Evolutionary conservation across 1,284 basidiomycete genomes (phyloP), one percentile per base, ranked within the genome.

Genomic region (Laetiporus sulphureus): DNA sequence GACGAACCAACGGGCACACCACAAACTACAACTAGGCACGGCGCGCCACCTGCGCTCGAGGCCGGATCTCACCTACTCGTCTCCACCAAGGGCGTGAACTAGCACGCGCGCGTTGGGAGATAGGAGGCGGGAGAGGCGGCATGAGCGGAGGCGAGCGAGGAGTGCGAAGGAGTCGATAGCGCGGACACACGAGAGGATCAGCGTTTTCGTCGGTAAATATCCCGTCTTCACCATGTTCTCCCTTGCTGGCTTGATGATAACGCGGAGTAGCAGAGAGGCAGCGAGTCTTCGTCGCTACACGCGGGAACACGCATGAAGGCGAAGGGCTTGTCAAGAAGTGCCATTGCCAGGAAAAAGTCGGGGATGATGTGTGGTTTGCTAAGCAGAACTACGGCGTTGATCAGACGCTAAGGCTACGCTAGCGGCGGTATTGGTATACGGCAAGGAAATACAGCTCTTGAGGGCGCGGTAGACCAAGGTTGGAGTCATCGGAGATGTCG

Each of bases 331-430:
- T 53, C 44, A 47, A 42, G 22, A 36, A 19, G 24, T 42, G 48
- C 45, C 46, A 37, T 40, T 48, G 48, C 50, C 50, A 49, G 48
- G 48, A 45, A 25, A 38, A 41, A 30, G 25, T 15, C 42, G 48
- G 36, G 47, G 42, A 37, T 33, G 44, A 42, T 32, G 45, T 40
- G 43, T 44, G 42, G 36, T 45, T 47, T 36, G 41, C 45, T 37
- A 18, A 40, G 41, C n/a, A n/a, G n/a, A n/a, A 48, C 19, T 40
- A 19, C 18, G 52, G 49, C 59, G 57, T 47, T 57, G 59, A 62
- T 61, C 57, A 60, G 44, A 45, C 61, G 56, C 59, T 53, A 33
- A 42, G 41, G 22, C 29, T 40, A 42, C 31, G 42, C 32, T 40
- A 47, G 40, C 45, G 42, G 25, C 43, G 44, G 30, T 36, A 38